Evolutionary conservation across 164 flowering plant species (phyloP).

Genomic region (Litsea cubeba): DNA sequence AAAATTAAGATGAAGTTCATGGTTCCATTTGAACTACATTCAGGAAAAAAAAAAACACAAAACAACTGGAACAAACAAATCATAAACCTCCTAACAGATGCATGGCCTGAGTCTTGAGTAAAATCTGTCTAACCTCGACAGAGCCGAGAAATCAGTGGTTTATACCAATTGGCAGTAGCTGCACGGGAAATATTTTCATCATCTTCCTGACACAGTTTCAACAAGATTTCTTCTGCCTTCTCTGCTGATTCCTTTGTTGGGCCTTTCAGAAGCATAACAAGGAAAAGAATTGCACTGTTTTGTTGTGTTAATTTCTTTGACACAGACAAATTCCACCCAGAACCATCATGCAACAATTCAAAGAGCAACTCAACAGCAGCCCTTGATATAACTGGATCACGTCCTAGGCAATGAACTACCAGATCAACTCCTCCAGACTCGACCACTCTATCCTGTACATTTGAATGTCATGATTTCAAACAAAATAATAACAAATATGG

Average conservation of each 20-base stretch:
- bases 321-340: constrained; percentile 42
- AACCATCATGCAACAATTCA: constrained; percentile 54
- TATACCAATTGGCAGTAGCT: constrained; percentile 56
- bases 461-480: constrained; percentile 3
- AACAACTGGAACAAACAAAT: not conserved
- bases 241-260: constrained; percentile 39
- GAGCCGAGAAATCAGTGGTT: constrained; percentile 48
- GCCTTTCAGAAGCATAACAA: constrained; percentile 44
- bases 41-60: not conserved
- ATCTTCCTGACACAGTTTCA: constrained; percentile 47
- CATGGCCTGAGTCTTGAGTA: not conserved
- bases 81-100: not conserved
- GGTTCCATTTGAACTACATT: not conserved
- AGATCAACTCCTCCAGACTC: constrained; percentile 48
- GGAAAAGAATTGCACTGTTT: constrained; percentile 37
- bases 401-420: constrained; percentile 48
- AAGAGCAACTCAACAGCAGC: constrained; percentile 53
- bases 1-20: not conserved
- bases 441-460: constrained; percentile 43
- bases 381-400: constrained; percentile 37
- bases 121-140: constrained; percentile 38
- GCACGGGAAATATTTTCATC: constrained; percentile 43
- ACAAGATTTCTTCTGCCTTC: constrained; percentile 48
- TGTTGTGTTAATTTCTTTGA: constrained; percentile 42
- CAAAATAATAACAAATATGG: not conserved